Base-by-base conservation (phyloP, 805 yeast genomes). In the Clavispora fructus region DNA sequence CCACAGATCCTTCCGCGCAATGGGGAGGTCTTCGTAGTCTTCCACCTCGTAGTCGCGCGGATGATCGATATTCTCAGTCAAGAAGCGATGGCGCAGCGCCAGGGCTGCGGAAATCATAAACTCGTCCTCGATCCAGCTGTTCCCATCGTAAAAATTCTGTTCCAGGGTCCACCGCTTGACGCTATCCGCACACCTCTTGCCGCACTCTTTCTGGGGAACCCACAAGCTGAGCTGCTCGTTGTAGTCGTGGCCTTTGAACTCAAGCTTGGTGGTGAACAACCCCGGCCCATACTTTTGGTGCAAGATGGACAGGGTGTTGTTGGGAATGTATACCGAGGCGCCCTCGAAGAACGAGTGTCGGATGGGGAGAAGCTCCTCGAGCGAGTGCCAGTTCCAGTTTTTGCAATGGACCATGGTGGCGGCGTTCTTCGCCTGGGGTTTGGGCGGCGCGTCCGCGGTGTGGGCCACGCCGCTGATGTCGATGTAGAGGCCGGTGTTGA, bases 171-270 rank as follows among this genome's bases (percentile, higher is more conserved):
- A 71, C 8, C 78, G 74, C 12, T 77, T 63, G 32, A 71, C 54
- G 12, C 54, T 47, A 4, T 63, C 59, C 13, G 55, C 43, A 10
- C 56, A 54, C 35, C 62, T 62, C 39, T 25, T 7, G 28, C 37
- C 7, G 56, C 79, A 75, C 8, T 68, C 52, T 23, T 60, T 55
- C 51, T 74, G 72, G 5, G 75, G 68, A 4, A 76, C 77, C 80
- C 80, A 76, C 31, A 75, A 51, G 19, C 63, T 61, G 42, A 75
- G 62, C 46, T 74, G 77, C n/a, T 53, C 44, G 49, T 71, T 76
- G 54, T 63, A 74, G 43, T 70, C 68, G 50, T 69, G 67, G 38
- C 61, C 55, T 16, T 53, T 42, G 49, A 63, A 67, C 39, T 54
- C 49, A 4, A 45, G 41, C 42, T 62, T 62, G n/a, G 64, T 53